A percentile compares a stretch with the other conserved stretches of the same genome.
Evolutionary conservation across 176 grass and related monocot genomes (phyloP).

Genomic region (Hsuehochloa calcarea): DNA sequence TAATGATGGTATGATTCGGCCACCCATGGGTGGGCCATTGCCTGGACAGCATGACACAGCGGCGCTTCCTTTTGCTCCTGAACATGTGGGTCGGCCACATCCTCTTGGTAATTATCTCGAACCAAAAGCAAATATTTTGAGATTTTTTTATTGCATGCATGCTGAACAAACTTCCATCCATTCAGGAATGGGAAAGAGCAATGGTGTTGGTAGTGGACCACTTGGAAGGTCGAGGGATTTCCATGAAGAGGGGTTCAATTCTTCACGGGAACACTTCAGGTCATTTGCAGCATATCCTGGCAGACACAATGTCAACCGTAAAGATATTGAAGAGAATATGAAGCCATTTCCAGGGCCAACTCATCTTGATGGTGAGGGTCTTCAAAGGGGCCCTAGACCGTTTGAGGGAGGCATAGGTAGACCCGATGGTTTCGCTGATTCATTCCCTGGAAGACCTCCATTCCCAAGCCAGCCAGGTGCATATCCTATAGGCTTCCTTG

Average conservation of each 20-base stretch:
- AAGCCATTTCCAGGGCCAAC: conserved; percentile 53
- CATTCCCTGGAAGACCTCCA: conserved; percentile 42
- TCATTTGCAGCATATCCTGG: conserved; percentile 48
- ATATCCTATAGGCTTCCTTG: conserved; percentile 43
- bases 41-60: conserved; percentile 34
- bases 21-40: conserved; percentile 43
- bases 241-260: conserved; percentile 42
- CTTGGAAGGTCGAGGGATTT: conserved; percentile 40
- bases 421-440: conserved; percentile 38
- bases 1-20: conserved; percentile 44
- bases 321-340: conserved; percentile 49
- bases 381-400: conserved; percentile 27
- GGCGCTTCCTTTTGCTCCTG: conserved; percentile 53
- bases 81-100: conserved; percentile 40
- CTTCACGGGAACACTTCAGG: conserved; percentile 39
- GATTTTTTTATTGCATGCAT: conserved; percentile 33
- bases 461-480: conserved; percentile 47
- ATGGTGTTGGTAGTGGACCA: conserved; percentile 35
- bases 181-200: conserved; percentile 42
- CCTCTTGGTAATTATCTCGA: conserved; percentile 47
- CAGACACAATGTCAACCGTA: conserved; percentile 38
- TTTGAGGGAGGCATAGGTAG: conserved; percentile 41
- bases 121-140: conserved; percentile 22
- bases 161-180: conserved; percentile 27
- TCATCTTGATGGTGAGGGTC: conserved; percentile 48